A percentile compares a stretch with the other conserved stretches of the same genome.
These are phyloP conservation scores for Cutaneotrichosporon cutaneum DNA, from an alignment of 1,284 basidiomycete genomes.

Conservation along the genomic window DNA sequence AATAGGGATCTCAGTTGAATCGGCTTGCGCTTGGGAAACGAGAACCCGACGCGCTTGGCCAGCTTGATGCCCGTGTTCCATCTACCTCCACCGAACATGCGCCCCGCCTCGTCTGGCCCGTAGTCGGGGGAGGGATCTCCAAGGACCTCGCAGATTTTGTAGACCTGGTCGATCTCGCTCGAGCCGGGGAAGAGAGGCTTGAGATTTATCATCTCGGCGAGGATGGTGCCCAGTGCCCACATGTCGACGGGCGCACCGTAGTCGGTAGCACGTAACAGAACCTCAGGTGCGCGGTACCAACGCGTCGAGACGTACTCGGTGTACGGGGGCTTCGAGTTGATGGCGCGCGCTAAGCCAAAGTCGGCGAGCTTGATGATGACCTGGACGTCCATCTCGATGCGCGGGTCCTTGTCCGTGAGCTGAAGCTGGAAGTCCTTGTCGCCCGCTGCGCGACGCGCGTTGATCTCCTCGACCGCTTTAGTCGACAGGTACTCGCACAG, in stretches of 20 bases:
- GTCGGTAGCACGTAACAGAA: conserved; percentile 82
- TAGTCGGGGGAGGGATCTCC: conserved; percentile 89
- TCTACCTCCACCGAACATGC: conserved; percentile 75
- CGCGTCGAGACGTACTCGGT: conserved; percentile 98
- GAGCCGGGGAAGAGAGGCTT: conserved; percentile 97
- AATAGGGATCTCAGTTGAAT: conserved; percentile 75
- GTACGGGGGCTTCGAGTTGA: conserved; percentile 83
- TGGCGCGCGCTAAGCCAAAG: conserved; percentile 94
- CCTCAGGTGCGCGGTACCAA: conserved; percentile 99
- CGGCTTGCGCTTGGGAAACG: conserved; percentile 82
- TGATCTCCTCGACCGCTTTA: conserved; percentile 38
- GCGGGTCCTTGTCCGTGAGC: neutral
- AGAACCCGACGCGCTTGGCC: conserved; percentile 81
- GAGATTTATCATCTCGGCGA: conserved; percentile 93
- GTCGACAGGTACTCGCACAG: conserved; percentile 84
- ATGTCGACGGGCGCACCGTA: conserved; percentile 97
- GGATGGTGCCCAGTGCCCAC: conserved; percentile 98
- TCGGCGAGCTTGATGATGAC: conserved; percentile 98
- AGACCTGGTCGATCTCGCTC: conserved; percentile 90
- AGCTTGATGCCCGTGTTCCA: conserved; percentile 85
- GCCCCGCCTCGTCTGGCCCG: conserved; percentile 69
- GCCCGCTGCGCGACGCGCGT: conserved; percentile 24
- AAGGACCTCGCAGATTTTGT: conserved; percentile 81
- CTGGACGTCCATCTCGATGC: conserved; percentile 84
- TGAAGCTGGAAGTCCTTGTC: conserved; percentile 7